Base-by-base conservation (phyloP, 306 rosid genomes). In the Trichosanthes truncata region DNA sequence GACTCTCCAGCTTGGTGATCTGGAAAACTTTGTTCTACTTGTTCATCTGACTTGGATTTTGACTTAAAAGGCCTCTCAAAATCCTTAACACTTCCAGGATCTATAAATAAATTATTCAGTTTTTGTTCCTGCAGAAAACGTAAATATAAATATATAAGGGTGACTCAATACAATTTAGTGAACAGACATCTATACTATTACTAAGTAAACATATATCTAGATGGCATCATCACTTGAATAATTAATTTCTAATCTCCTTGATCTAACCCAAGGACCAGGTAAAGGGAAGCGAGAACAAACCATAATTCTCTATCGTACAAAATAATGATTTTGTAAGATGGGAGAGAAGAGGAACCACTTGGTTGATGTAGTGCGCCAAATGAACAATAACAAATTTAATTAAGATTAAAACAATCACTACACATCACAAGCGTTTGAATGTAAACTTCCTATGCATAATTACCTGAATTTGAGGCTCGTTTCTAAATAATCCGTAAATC, bases 101-200 rank as follows among this genome's bases (percentile, higher is more conserved):
- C 97, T 55, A 83, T 83, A 56, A 78, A 86, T 74, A 87, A 73
- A 46, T 88, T 89, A 79, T 85, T 88, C 85, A 83, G 82, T 56
- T 91, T 88, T 84, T 91, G 90, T 20, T 90, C 97, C 98, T 95
- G 90, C 85, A 83, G 72, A 52, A 45, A 78, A 69, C 25, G 79
- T 79, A 40, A 61, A 78, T n/a, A 68, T 40, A n/a, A 40, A 68
- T 38, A n/a, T 66, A 18, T 20, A 40, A 69, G 55, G 20, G 20
- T 41, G 49, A 36, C 26, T n/a, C 51, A n/a, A 65, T 9, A 38
- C 17, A 63, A 63, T 63, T 15, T 20, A 25, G 5, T 45, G 36
- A 36, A 23, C 20, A n/a, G n/a, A 5, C 40, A 29, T 62, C 20
- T 62, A 65, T 1, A 35, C 46, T 20, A 65, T 25, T 10, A n/a